Conservation (phyloP, 805 yeast species). For the Candida krabiensis region DNA sequence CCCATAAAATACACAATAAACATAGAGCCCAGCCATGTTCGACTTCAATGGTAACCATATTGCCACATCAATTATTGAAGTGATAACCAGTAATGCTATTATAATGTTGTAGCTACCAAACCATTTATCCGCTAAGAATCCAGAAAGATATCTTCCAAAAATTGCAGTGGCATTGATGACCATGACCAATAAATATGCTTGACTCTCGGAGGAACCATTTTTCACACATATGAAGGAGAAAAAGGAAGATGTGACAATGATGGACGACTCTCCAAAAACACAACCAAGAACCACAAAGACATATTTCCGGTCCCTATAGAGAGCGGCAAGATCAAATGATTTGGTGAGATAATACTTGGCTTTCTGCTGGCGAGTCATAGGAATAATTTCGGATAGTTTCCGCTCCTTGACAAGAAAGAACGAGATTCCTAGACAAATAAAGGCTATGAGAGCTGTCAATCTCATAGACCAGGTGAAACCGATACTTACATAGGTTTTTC, state of each 20-base stretch:
- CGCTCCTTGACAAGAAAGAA: slow-evolving; percentile 38
- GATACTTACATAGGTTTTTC: slow-evolving; percentile 43
- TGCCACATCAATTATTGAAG: slow-evolving; percentile 44
- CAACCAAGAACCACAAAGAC: slow-evolving; percentile 43
- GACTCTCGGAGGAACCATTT: slow-evolving; percentile 40
- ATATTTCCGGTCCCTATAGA: slow-evolving; percentile 40
- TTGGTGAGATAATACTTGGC: slow-evolving; percentile 11
- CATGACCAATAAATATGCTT: slow-evolving; percentile 46
- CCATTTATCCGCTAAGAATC: slow-evolving; percentile 28
- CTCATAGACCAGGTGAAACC: slow-evolving; percentile 61
- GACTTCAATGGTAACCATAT: slow-evolving; percentile 65
- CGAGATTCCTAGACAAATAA: slow-evolving; percentile 24
- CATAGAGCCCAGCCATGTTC: slow-evolving; percentile 40
- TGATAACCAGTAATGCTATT: slow-evolving; percentile 27
- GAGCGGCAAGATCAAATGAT: slow-evolving; percentile 36
- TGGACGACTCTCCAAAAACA: slow-evolving; percentile 45
- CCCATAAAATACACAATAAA: slow-evolving; percentile 52
- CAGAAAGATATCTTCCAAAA: slow-evolving; percentile 29
- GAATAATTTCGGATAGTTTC: slow-evolving; percentile 13
- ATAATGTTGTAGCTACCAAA: slow-evolving; percentile 53
- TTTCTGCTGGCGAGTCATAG: slow-evolving; percentile 6
- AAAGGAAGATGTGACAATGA: slow-evolving; percentile 45
- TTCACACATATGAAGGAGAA: slow-evolving; percentile 49
- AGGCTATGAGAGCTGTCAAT: slow-evolving; percentile 44
- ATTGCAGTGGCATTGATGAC: slow-evolving; percentile 44